Base-by-base conservation (phyloP, 768 basidiomycete species). In the Hypholoma sublateritium region DNA sequence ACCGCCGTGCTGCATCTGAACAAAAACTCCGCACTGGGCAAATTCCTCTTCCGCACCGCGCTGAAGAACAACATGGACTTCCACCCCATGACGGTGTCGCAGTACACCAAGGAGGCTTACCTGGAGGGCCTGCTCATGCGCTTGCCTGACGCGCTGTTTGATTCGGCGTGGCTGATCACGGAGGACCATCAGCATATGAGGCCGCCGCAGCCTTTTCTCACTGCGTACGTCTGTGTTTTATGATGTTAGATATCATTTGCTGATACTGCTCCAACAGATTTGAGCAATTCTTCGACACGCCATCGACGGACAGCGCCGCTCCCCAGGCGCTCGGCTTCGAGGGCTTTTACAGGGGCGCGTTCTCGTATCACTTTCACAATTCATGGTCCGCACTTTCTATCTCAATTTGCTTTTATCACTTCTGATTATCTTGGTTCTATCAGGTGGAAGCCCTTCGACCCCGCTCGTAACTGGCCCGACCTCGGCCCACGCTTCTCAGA, bases 401-500 rank as follows among this genome's bases (percentile, higher is more conserved):
- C 13, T 53, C 48, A 34, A 11, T n/a, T 17, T 13, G 9, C 13
- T 24, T 35, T 42, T 24, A 32, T 13, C 19, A 6, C 45, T 44
- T 37, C 39, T 32, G 22, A 46, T 46, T 14, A 21, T 14, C 42
- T 9, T 47, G 37, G 41, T 34, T 50, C 49, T 32, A 35, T 37
- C 47, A 95, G 95, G 95, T 97, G 96, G 96, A 87, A 89, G 61
- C 91, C 95, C 4, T 97, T 98, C 64, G 96, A 99, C 71, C 82
- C 91, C 0, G 73, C 84, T 7, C 87, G 95, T n/a, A 95, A 98
- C 69, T 98, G 87, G 86, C 96, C 96, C 2, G 96, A 98, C 67
- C 82, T 98, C 24, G 96, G 96, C 1, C 75, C 82, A 11, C 83
- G 80, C 16, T 98, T 98, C 70, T 75, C 76, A 19, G 82, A 82